Evolutionary conservation across 2,329 filamentous ascomycete genomes (phyloP).

Genomic region (Fusarium duplospermum): DNA sequence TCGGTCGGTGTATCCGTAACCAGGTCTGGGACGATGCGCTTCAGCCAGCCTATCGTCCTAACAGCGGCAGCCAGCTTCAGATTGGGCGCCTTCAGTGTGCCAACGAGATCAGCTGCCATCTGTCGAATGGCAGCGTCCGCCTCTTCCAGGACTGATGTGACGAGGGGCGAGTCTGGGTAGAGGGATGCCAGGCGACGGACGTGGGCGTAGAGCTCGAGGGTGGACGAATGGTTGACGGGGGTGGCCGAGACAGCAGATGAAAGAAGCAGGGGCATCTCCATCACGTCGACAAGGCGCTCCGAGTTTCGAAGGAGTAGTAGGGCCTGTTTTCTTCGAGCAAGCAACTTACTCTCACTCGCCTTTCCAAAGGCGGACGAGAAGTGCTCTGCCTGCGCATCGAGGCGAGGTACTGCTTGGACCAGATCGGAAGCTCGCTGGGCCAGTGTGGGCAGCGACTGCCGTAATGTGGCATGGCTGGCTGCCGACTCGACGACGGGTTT

Average conservation of each 20-base stretch:
- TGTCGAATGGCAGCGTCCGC: slow-evolving; percentile 89
- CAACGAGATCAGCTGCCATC: slow-evolving; percentile 87
- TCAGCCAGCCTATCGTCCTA: slow-evolving; percentile 90
- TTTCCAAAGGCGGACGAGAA: slow-evolving; percentile 90
- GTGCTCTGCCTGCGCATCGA: slow-evolving; percentile 80
- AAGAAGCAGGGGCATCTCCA: slow-evolving; percentile 88
- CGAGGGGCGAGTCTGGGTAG: slow-evolving; percentile 82
- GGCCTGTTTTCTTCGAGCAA: slow-evolving; percentile 81
- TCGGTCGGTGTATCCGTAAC: slow-evolving; percentile 56
- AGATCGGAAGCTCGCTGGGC: slow-evolving; percentile 74
- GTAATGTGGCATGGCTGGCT: slow-evolving; percentile 79
- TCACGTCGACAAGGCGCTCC: slow-evolving; percentile 88
- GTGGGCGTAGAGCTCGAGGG: slow-evolving; percentile 92
- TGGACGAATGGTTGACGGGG: slow-evolving; percentile 84
- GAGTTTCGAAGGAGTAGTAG: slow-evolving; percentile 87
- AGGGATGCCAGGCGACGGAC: slow-evolving; percentile 86
- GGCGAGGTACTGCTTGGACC: slow-evolving; percentile 76
- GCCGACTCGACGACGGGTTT: slow-evolving; percentile 85
- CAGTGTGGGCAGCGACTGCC: slow-evolving; percentile 77
- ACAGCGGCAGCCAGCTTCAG: slow-evolving; percentile 92
- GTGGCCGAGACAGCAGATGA: slow-evolving; percentile 78
- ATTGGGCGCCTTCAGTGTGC: slow-evolving; percentile 78
- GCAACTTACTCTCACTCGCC: slow-evolving; percentile 73
- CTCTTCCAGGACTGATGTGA: slow-evolving; percentile 78
- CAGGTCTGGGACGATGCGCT: slow-evolving; percentile 86